Evolutionary conservation across 805 yeast species (phyloP), one percentile per base, ranked within the genome.

Genomic region (Metschnikowia continentalis): DNA sequence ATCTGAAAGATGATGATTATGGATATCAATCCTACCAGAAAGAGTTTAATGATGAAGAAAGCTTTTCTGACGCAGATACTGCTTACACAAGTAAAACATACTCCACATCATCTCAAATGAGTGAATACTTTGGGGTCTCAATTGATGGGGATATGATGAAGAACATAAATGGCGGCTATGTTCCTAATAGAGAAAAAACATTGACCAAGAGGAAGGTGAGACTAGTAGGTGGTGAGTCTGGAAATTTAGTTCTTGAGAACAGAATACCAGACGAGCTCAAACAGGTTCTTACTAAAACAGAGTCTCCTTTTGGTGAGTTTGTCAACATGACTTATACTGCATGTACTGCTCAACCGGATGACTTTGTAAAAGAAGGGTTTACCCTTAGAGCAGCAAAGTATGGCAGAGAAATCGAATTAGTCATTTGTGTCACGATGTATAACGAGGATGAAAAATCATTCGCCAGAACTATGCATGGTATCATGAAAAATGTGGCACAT

Each of bases 291-390:
- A 96, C 97, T 4, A 77, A 90, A 60, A 82, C 94, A 44, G 96
- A 89, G 56, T 71, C 76, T 1, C 76, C 76, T 1, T 84, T 86
- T 56, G 96, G 94, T 50, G 99, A 94, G 68, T 94, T 90, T 66
- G 84, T 94, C 14, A 89, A 89, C 69, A 91, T 94, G 97, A 84
- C 97, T 58, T 94, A 94, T 68, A 89, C 98, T 0, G 99, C 99
- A 0, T 91, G 96, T 63, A 94, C 99, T 1, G 78, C 95, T 1
- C 91, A 87, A 50, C 96, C 99, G 1, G 94, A 91, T 68, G 86
- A 87, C 35, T 94, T 88, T 64, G 80, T 81, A 15, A 76, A 73
- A 3, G 81, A 80, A 44, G 98, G 98, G 0, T 94, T 91, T 69
- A 84, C 91, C 2, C 72, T 94, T 46, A 80, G 99, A 60, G 87